phyloP scores from a whole-genome alignment of 2,329 filamentous ascomycete species.

The Exophiala mesophila region DNA sequence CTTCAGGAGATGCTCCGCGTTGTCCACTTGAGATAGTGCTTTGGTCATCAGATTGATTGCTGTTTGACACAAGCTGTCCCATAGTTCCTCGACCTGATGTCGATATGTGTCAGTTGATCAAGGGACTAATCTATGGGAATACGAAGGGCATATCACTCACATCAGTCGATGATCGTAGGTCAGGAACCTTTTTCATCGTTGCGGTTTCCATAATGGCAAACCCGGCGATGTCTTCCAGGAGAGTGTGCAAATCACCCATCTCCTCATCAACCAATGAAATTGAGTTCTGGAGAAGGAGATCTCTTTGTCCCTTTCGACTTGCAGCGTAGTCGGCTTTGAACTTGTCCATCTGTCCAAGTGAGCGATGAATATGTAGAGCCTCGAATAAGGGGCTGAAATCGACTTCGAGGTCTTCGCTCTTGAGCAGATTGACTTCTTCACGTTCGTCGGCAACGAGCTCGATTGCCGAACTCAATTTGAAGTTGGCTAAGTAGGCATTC shows the following conservation, averaged over 20 bases:
- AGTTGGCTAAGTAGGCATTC: slow-evolving; percentile 69
- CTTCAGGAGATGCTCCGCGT: slow-evolving; percentile 85
- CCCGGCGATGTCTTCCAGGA: slow-evolving; percentile 89
- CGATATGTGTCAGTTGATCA: slow-evolving; percentile 17
- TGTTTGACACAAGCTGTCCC: slow-evolving; percentile 95
- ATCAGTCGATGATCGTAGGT: slow-evolving; percentile 75
- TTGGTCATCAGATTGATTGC: slow-evolving; percentile 77
- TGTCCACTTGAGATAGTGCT: slow-evolving; percentile 71
- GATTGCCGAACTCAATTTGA: slow-evolving; percentile 91
- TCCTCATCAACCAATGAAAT: slow-evolving; percentile 78
- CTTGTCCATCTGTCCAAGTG: slow-evolving; percentile 83
- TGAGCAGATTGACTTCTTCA: slow-evolving; percentile 90
- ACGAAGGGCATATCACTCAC: slow-evolving; percentile 45
- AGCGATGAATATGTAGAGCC: slow-evolving; percentile 92
- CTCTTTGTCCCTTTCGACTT: slow-evolving; percentile 85
- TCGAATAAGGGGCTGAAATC: slow-evolving; percentile 94
- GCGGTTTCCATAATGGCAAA: slow-evolving; percentile 96
- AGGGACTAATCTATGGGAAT: too few species aligned
- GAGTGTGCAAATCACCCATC: slow-evolving; percentile 76
- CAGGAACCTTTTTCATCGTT: slow-evolving; percentile 80
- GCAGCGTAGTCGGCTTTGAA: slow-evolving; percentile 89
- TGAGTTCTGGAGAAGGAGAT: slow-evolving; percentile 65
- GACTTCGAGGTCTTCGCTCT: slow-evolving; percentile 91
- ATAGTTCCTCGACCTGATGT: slow-evolving; percentile 85
- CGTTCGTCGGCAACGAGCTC: slow-evolving; percentile 92